These are phyloP conservation scores for Cladorrhinum samala DNA, from an alignment of 495 filamentous ascomycete species.

Conservation along the genomic window DNA sequence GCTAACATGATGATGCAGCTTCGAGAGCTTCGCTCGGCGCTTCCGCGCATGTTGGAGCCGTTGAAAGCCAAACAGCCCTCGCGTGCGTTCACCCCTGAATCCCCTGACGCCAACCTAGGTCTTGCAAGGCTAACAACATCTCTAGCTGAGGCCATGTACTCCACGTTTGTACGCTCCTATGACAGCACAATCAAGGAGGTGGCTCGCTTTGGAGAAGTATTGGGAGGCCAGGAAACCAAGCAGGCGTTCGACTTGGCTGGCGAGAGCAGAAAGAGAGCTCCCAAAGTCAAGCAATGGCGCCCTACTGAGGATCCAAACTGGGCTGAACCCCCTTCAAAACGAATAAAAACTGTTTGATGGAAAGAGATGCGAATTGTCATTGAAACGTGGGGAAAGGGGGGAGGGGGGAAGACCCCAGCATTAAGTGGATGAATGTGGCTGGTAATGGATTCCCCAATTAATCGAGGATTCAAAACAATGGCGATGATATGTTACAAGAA, in stretches of 20 bases:
- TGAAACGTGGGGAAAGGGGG: no score
- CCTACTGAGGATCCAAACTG: constrained; percentile 45
- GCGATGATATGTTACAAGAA: no score
- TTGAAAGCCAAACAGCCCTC: constrained; percentile 32
- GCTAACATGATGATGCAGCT: constrained; percentile 29
- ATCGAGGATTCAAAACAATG: no score
- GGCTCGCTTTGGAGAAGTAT: constrained; percentile 34
- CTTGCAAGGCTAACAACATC: constrained; percentile 8
- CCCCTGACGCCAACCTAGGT: background rate
- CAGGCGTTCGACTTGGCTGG: constrained; percentile 36
- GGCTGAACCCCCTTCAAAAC: constrained; percentile 19
- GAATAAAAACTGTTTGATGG: background rate
- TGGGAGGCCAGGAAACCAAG: constrained; percentile 34
- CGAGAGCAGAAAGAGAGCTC: constrained; percentile 40
- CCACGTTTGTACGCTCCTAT: constrained; percentile 33
- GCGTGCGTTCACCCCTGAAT: constrained; percentile 23
- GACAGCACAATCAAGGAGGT: constrained; percentile 36
- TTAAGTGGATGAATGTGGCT: no score
- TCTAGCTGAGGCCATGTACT: constrained; percentile 35
- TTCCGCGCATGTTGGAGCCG: constrained; percentile 43
- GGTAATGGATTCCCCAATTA: no score
- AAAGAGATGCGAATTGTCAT: background rate
- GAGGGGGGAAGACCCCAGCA: no score
- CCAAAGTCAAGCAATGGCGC: constrained; percentile 45
- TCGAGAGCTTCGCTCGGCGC: constrained; percentile 35